Evolutionary conservation across 345 rosid genomes (phyloP).

Genomic region (Arabidopsis arenosa): DNA sequence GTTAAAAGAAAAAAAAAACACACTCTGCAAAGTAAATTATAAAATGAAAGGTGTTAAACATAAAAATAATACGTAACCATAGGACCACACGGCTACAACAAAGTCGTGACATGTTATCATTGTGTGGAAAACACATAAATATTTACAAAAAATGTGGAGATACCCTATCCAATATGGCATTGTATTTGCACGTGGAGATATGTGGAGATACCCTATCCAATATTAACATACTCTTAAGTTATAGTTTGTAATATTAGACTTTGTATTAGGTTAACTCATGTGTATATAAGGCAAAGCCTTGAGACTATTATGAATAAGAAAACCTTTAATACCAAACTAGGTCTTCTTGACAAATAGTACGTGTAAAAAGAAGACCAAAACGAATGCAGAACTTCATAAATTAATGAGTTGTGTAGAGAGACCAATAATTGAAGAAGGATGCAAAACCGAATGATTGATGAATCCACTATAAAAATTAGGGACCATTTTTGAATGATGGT

Average conservation of each 20-base stretch:
- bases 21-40: neutral
- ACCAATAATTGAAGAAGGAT: constrained; percentile 32
- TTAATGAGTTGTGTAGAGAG: constrained; percentile 14
- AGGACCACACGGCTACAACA: constrained; percentile 39
- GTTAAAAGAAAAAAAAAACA: neutral
- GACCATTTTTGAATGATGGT: constrained; percentile 39
- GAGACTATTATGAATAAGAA: too few species aligned
- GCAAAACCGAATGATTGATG: constrained; percentile 32
- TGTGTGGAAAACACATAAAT: constrained; percentile 5
- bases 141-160: neutral
- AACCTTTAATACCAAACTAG: too few species aligned
- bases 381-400: neutral
- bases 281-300: too few species aligned
- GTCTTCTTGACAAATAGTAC: too few species aligned
- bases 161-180: neutral
- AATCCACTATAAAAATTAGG: constrained; percentile 38
- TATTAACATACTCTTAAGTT: too few species aligned
- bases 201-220: too few species aligned
- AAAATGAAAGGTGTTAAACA: constrained; percentile 18
- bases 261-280: too few species aligned
- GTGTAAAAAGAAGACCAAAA: constrained; percentile 4
- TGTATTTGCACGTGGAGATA: neutral
- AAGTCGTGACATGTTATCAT: constrained; percentile 29
- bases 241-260: too few species aligned
- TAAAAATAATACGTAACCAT: constrained; percentile 6